Evolutionary conservation across 139 green algal genomes (phyloP).

Genomic region (Picochlorum sp.): DNA sequence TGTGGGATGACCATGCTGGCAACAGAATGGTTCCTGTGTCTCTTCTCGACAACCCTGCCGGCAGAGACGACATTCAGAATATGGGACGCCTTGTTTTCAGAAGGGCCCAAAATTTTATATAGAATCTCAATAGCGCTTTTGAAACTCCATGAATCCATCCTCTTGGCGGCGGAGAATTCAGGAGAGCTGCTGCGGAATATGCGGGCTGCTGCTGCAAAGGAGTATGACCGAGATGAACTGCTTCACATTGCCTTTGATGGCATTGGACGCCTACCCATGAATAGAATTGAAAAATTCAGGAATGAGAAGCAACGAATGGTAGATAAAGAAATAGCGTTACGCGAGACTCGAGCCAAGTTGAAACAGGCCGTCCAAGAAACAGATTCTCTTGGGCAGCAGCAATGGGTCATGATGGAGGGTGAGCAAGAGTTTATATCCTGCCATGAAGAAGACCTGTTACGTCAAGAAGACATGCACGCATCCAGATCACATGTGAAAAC

Average conservation of each 20-base stretch:
- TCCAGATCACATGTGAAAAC: too few species aligned
- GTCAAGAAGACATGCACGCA: too few species aligned
- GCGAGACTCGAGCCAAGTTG: slow-evolving; percentile 24
- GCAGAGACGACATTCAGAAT: slow-evolving; percentile 39
- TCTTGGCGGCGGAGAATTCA: slow-evolving; percentile 50
- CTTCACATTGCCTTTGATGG: slow-evolving; percentile 62
- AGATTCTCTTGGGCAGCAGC: too few species aligned
- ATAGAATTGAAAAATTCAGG: slow-evolving; percentile 49
- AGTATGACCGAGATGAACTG: slow-evolving; percentile 58
- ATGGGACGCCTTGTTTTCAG: slow-evolving; percentile 60
- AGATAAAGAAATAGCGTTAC: slow-evolving; percentile 34
- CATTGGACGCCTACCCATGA: slow-evolving; percentile 64
- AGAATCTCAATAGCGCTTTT: slow-evolving; percentile 69
- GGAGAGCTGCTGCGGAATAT: slow-evolving; percentile 56
- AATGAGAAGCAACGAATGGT: slow-evolving; percentile 34
- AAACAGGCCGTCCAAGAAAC: slow-evolving; percentile 14
- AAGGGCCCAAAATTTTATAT: slow-evolving; percentile 76
- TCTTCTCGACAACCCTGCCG: slow-evolving; percentile 64
- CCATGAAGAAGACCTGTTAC: too few species aligned
- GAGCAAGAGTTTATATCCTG: too few species aligned
- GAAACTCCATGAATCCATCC: slow-evolving; percentile 45
- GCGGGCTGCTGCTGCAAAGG: slow-evolving; percentile 27
- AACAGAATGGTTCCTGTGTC: slow-evolving; percentile 81
- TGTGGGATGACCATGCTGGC: slow-evolving; percentile 70
- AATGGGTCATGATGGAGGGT: too few species aligned